phyloP scores from a whole-genome alignment of 1,284 basidiomycete species.

The Sutorius eximius region DNA sequence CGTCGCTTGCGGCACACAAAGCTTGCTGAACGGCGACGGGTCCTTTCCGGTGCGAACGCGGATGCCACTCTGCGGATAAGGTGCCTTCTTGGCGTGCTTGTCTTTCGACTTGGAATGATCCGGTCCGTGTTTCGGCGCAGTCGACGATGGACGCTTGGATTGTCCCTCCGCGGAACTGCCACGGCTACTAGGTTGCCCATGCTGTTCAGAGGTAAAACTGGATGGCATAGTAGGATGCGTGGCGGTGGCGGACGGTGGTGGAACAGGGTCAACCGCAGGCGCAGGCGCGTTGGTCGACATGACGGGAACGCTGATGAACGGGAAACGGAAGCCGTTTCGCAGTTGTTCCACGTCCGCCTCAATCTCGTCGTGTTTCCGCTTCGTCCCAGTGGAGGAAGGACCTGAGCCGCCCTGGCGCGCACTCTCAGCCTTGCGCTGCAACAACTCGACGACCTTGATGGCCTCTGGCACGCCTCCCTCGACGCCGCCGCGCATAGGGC shows the following conservation, averaged over 20 bases:
- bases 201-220: not conserved
- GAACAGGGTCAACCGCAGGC: not conserved
- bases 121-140: slow-evolving; percentile 15
- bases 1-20: slow-evolving; percentile 6
- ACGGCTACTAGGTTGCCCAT: not conserved
- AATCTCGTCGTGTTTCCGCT: slow-evolving; percentile 54
- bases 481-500: slow-evolving; percentile 30
- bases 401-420: slow-evolving; percentile 25
- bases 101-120: slow-evolving; percentile 32
- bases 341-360: slow-evolving; percentile 39
- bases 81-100: slow-evolving; percentile 39
- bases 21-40: slow-evolving; percentile 24
- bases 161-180: slow-evolving; percentile 14
- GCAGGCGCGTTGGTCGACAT: slow-evolving; percentile 10
- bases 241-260: not conserved
- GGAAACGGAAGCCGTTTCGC: slow-evolving; percentile 44
- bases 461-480: slow-evolving; percentile 42
- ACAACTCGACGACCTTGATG: slow-evolving; percentile 47
- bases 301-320: slow-evolving; percentile 47
- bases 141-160: slow-evolving; percentile 15
- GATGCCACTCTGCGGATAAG: slow-evolving; percentile 43
- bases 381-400: slow-evolving; percentile 37
- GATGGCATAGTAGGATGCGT: not conserved
- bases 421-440: slow-evolving; percentile 49
- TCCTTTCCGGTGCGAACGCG: slow-evolving; percentile 44